Evolutionary conservation across 441 rosid species (phyloP).

Genomic region (Hura crepitans): DNA sequence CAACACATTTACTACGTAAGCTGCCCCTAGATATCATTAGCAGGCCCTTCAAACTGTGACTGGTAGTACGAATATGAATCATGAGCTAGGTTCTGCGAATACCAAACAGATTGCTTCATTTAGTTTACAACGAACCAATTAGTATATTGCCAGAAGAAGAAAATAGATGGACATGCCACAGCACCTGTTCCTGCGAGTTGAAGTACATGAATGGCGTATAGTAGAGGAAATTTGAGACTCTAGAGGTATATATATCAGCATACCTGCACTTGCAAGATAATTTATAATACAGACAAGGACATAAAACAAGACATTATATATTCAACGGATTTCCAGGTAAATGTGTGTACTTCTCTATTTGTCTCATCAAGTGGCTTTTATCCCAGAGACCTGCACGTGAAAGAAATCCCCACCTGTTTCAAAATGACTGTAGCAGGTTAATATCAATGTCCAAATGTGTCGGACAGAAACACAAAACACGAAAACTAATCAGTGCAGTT

Average conservation of each 20-base stretch:
- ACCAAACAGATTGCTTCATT: conserved; percentile 6
- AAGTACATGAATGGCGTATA: conserved; percentile 91
- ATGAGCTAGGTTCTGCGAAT: conserved; percentile 77
- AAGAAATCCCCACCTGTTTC: conserved; percentile 86
- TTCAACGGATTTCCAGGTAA: conserved; percentile 10
- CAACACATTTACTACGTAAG: background rate
- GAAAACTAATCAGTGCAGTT: background rate
- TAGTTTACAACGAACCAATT: background rate
- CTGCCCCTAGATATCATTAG: background rate
- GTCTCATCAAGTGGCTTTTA: conserved; percentile 96
- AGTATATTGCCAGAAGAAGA: background rate
- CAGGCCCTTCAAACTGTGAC: conserved; percentile 29
- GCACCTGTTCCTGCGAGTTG: conserved; percentile 90
- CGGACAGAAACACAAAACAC: background rate
- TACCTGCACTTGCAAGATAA: conserved; percentile 46
- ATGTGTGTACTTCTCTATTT: conserved; percentile 72
- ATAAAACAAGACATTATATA: background rate
- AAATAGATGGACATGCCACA: background rate
- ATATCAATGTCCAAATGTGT: background rate
- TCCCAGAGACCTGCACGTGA: conserved; percentile 96
- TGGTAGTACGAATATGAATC: conserved; percentile 47
- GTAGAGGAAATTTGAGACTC: conserved; percentile 84
- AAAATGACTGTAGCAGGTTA: conserved; percentile 21
- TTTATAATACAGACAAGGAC: background rate
- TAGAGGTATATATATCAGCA: conserved; percentile 87